Conservation (phyloP, 2,329 filamentous ascomycete genomes). For the Thelonectria blattea region DNA sequence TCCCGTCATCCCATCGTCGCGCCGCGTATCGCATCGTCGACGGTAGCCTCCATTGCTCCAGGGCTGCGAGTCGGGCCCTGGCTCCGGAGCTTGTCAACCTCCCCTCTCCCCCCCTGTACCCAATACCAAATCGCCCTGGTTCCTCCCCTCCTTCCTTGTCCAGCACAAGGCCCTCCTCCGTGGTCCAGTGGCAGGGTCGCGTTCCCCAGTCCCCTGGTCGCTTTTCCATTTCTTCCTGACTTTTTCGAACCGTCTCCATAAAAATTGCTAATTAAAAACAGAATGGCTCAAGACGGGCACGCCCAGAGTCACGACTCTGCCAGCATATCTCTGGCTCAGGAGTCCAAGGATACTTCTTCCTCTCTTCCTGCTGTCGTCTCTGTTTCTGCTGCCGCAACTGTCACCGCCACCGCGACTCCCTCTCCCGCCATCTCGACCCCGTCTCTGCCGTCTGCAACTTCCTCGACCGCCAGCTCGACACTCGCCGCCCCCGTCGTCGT, state of each 20-base stretch:
- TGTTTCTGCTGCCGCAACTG: slow-evolving; percentile 27
- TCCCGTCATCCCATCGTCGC: slow-evolving; percentile 31
- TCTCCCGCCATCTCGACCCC: slow-evolving; percentile 26
- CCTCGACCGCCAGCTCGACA: slow-evolving; percentile 24
- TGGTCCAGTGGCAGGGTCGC: slow-evolving; percentile 38
- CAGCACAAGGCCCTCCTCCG: slow-evolving; percentile 36
- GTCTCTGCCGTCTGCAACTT: slow-evolving; percentile 27
- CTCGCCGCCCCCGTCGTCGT: slow-evolving; percentile 22
- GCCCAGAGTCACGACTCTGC: slow-evolving; percentile 40
- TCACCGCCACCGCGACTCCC: slow-evolving; percentile 29
- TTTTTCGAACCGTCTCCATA: slow-evolving; percentile 45
- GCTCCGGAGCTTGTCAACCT: slow-evolving; percentile 30
- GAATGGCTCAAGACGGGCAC: slow-evolving; percentile 43
- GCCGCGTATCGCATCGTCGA: slow-evolving; percentile 30
- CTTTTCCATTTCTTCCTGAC: slow-evolving; percentile 39
- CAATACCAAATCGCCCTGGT: slow-evolving; percentile 28
- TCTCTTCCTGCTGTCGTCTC: slow-evolving; percentile 30
- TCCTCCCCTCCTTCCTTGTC: slow-evolving; percentile 38
- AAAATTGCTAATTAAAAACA: slow-evolving; percentile 46
- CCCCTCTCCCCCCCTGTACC: slow-evolving; percentile 35
- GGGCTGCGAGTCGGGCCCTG: slow-evolving; percentile 32
- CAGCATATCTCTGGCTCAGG: slow-evolving; percentile 35
- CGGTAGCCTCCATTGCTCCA: slow-evolving; percentile 21
- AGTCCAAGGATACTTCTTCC: slow-evolving; percentile 31
- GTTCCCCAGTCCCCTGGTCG: slow-evolving; percentile 32